These are phyloP conservation scores for Lipomyces chichibuensis DNA, from an alignment of 805 yeast genomes.

Conservation along the genomic window DNA sequence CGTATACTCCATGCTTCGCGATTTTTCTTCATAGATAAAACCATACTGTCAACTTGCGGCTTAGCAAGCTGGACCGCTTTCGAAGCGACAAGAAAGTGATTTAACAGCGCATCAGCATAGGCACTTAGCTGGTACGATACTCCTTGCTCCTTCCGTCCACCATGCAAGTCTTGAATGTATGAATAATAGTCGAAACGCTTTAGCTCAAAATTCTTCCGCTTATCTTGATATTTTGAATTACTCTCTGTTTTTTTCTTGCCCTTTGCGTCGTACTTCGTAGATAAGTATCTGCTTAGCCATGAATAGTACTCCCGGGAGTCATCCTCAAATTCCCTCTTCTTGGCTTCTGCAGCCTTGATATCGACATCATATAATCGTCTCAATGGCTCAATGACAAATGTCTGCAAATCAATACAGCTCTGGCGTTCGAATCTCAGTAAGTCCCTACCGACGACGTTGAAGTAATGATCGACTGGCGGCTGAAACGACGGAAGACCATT, in stretches of 20 bases:
- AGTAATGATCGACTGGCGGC: slow-evolving; percentile 42
- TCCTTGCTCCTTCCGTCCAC: slow-evolving; percentile 49
- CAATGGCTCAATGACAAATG: slow-evolving; percentile 47
- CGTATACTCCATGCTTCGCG: slow-evolving; percentile 41
- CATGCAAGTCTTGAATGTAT: slow-evolving; percentile 48
- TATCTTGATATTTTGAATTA: slow-evolving; percentile 49
- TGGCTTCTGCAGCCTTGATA: slow-evolving; percentile 47
- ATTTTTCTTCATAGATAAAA: slow-evolving; percentile 34
- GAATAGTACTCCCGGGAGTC: slow-evolving; percentile 50
- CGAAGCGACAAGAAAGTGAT: slow-evolving; percentile 39
- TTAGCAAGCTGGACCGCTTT: slow-evolving; percentile 39
- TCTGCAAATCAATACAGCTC: slow-evolving; percentile 41
- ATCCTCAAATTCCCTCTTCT: slow-evolving; percentile 52
- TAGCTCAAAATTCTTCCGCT: slow-evolving; percentile 47
- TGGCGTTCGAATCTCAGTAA: slow-evolving; percentile 32
- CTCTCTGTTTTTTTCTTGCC: slow-evolving; percentile 43
- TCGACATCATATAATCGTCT: slow-evolving; percentile 48
- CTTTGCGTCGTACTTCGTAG: slow-evolving; percentile 44
- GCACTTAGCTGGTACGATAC: slow-evolving; percentile 45
- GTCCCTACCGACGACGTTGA: slow-evolving; percentile 37
- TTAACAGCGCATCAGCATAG: slow-evolving; percentile 45
- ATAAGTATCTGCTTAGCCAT: slow-evolving; percentile 50
- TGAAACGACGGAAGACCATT: slow-evolving; percentile 43
- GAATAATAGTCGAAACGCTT: slow-evolving; percentile 50
- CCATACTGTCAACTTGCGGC: slow-evolving; percentile 42